These are phyloP conservation scores for Wallacemonas rigidus DNA, from an alignment of 208 protist species.

Conservation along the genomic window DNA sequence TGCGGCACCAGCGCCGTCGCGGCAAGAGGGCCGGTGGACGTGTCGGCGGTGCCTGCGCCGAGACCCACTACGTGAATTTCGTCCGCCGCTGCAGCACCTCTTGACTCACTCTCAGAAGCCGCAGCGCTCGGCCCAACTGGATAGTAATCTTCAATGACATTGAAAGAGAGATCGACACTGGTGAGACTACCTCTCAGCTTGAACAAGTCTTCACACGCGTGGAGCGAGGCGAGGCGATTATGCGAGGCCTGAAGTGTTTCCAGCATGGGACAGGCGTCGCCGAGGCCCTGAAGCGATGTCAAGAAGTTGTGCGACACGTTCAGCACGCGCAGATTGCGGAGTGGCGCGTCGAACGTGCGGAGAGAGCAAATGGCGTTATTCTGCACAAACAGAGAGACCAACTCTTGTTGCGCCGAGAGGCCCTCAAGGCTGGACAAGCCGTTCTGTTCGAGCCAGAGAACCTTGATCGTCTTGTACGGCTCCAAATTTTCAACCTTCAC, in stretches of 20 bases:
- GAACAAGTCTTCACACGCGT: slow-evolving; percentile 75
- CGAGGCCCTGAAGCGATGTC: slow-evolving; percentile 61
- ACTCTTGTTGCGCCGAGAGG: slow-evolving; percentile 60
- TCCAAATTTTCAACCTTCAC: slow-evolving; percentile 86
- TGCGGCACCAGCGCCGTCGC: not conserved
- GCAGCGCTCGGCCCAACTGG: slow-evolving; percentile 14
- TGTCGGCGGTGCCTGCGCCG: not conserved
- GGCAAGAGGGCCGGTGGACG: not conserved
- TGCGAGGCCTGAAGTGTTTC: slow-evolving; percentile 74
- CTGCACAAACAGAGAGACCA: slow-evolving; percentile 93
- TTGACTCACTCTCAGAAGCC: not conserved
- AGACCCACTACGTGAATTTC: slow-evolving; percentile 45
- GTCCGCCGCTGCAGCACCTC: slow-evolving; percentile 18
- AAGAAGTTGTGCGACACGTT: slow-evolving; percentile 81
- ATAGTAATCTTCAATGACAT: slow-evolving; percentile 65
- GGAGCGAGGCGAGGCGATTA: slow-evolving; percentile 76
- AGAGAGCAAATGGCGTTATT: slow-evolving; percentile 92
- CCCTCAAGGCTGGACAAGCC: slow-evolving; percentile 82
- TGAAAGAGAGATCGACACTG: slow-evolving; percentile 93
- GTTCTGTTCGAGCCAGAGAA: slow-evolving; percentile 95
- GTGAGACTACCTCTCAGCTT: slow-evolving; percentile 68
- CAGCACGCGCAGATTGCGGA: slow-evolving; percentile 83
- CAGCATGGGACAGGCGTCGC: slow-evolving; percentile 49
- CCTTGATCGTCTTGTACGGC: slow-evolving; percentile 85
- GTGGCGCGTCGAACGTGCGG: slow-evolving; percentile 32